A percentile compares a stretch with the other conserved stretches of the same genome.
Conservation (phyloP, 495 filamentous ascomycete species). For the Letharia lupina region DNA sequence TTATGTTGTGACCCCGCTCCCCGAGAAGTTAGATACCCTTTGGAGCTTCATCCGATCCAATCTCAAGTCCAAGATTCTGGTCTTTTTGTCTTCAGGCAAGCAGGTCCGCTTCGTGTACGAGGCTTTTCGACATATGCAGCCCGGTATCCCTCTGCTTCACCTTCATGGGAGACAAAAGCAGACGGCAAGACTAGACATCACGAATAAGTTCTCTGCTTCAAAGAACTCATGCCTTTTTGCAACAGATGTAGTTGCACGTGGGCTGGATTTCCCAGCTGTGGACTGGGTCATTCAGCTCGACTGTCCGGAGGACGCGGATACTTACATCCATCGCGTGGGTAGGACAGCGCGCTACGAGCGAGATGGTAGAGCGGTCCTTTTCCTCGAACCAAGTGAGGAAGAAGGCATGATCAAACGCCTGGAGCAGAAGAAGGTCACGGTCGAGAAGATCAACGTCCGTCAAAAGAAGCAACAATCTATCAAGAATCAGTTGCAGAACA, state of each 20-base stretch:
- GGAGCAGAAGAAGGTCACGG: conserved; percentile 77
- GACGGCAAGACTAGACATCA: conserved; percentile 75
- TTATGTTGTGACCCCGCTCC: conserved; percentile 74
- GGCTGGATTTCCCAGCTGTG: conserved; percentile 91
- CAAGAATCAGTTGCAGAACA: conserved; percentile 72
- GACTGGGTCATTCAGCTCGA: conserved; percentile 97
- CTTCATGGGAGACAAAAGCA: conserved; percentile 95
- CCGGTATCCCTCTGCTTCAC: conserved; percentile 90
- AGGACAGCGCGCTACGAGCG: conserved; percentile 90
- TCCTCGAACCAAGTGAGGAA: conserved; percentile 88
- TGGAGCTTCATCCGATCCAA: conserved; percentile 87
- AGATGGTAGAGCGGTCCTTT: conserved; percentile 77
- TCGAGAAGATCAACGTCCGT: conserved; percentile 75
- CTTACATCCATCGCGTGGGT: conserved; percentile 94
- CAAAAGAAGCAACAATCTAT: conserved; percentile 83
- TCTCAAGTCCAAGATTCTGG: conserved; percentile 83
- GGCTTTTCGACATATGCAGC: conserved; percentile 84
- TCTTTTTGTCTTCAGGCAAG: conserved; percentile 91
- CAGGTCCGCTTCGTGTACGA: conserved; percentile 95
- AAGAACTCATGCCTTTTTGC: conserved; percentile 84
- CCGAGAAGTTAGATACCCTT: conserved; percentile 82
- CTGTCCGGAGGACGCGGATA: conserved; percentile 92
- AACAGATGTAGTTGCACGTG: conserved; percentile 88
- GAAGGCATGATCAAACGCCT: conserved; percentile 73
- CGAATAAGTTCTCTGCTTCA: conserved; percentile 64